Conservation (phyloP, 208 protist species). For the Crithidia brevicula region DNA sequence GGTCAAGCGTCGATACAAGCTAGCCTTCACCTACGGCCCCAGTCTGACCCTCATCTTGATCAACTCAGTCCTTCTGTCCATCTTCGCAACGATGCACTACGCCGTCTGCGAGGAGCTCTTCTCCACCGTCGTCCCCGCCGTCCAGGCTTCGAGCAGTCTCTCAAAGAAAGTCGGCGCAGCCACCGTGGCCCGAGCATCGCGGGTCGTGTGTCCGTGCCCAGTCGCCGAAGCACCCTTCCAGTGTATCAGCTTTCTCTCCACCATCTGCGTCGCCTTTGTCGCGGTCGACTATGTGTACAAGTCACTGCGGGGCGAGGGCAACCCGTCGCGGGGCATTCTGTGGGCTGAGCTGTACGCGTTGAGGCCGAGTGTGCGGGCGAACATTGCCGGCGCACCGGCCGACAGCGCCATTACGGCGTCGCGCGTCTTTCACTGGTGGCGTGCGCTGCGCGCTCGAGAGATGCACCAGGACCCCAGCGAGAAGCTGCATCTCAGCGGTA, state of each 20-base stretch:
- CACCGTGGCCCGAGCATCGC: constrained; percentile 1
- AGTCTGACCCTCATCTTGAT: constrained; percentile 55
- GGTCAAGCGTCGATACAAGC: constrained; percentile 55
- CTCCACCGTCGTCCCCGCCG: constrained; percentile 13
- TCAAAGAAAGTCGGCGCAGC: constrained; percentile 5
- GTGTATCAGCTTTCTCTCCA: constrained; percentile 41
- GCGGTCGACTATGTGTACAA: constrained; percentile 78
- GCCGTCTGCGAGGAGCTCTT: constrained; percentile 48
- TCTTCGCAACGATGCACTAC: constrained; percentile 72
- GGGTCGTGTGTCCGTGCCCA: constrained; percentile 17
- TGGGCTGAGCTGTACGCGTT: constrained; percentile 66
- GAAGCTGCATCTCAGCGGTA: constrained; percentile 17
- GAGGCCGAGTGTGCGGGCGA: constrained; percentile 12
- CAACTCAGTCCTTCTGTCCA: constrained; percentile 75
- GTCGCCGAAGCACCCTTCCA: constrained; percentile 33
- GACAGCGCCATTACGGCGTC: neutral
- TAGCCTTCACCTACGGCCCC: constrained; percentile 76
- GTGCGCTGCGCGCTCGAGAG: neutral
- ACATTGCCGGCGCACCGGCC: neutral
- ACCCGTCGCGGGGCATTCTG: constrained; percentile 76
- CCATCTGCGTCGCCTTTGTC: constrained; percentile 57
- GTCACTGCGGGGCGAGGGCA: constrained; percentile 38
- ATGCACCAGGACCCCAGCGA: neutral
- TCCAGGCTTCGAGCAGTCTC: constrained; percentile 3
- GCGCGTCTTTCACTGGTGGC: constrained; percentile 15